Evolutionary conservation across 768 basidiomycete species (phyloP).

Genomic region (Mycena maculata): DNA sequence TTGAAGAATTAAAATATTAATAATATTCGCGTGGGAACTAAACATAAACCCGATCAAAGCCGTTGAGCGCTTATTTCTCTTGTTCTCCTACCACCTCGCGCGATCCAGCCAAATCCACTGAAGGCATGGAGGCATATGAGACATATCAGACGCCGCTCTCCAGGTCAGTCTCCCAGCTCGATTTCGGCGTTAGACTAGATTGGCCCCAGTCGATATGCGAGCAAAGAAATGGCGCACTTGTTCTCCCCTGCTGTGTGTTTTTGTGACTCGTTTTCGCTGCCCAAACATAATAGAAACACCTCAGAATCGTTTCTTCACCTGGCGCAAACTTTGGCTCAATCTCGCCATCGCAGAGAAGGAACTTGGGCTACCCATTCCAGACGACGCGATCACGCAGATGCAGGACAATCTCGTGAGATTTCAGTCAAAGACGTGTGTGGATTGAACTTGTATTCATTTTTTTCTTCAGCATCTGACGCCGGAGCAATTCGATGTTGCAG

Average conservation of each 20-base stretch:
- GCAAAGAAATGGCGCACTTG: slow-evolving; percentile 97
- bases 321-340: slow-evolving; percentile 95
- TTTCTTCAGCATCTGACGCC: slow-evolving; percentile 77
- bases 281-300: slow-evolving; percentile 6
- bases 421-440: background rate
- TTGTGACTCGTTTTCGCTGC: background rate
- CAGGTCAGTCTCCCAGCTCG: slow-evolving; percentile 58
- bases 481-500: slow-evolving; percentile 92
- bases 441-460: slow-evolving; percentile 17
- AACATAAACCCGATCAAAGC: too few species aligned
- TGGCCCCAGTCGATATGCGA: slow-evolving; percentile 89
- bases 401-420: slow-evolving; percentile 82
- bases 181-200: background rate
- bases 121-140: slow-evolving; percentile 61
- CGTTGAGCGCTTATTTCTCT: too few species aligned
- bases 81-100: too few species aligned
- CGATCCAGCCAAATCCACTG: too few species aligned
- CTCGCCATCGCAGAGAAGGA: slow-evolving; percentile 97
- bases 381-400: slow-evolving; percentile 96
- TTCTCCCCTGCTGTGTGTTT: slow-evolving; percentile 90
- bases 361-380: slow-evolving; percentile 89
- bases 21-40: too few species aligned
- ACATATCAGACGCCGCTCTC: slow-evolving; percentile 86
- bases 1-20: too few species aligned
- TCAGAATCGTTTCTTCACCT: slow-evolving; percentile 94